Percentiles rank a stretch among this genome's conserved stretches.
Conservation (phyloP, 2,329 filamentous ascomycete genomes). For the Colletotrichum abscissum region DNA sequence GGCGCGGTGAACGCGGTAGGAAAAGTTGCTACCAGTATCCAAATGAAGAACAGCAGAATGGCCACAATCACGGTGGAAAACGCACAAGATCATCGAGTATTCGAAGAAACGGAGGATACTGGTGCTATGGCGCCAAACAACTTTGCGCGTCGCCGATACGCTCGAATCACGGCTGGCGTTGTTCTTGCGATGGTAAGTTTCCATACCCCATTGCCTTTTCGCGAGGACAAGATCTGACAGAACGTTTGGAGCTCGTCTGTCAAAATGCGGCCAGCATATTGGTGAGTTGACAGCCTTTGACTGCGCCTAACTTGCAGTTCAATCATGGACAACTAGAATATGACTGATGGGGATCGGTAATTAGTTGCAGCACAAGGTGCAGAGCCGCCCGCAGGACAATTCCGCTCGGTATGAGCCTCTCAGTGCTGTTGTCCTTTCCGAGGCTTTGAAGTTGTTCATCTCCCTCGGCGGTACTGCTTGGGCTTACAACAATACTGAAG, state of each 20-base stretch:
- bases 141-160: background rate
- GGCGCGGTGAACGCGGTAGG: background rate
- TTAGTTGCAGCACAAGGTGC: background rate
- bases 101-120: background rate
- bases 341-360: background rate
- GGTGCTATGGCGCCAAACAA: background rate
- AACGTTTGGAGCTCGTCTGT: background rate
- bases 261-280: slow-evolving; percentile 1
- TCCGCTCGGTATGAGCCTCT: background rate
- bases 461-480: background rate
- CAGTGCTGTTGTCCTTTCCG: background rate
- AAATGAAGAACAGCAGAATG: background rate
- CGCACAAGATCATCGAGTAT: background rate
- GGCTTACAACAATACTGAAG: background rate
- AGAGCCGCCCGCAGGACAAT: background rate
- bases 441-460: background rate
- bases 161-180: background rate
- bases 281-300: background rate
- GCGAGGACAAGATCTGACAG: background rate
- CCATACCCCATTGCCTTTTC: background rate
- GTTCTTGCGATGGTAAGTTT: background rate
- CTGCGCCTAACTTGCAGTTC: background rate
- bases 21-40: too few relatives aligned
- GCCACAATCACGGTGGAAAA: background rate
- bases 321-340: background rate